Evolutionary conservation across 2,329 filamentous ascomycete genomes (phyloP).

Genomic region (Botrytis fragariae): DNA sequence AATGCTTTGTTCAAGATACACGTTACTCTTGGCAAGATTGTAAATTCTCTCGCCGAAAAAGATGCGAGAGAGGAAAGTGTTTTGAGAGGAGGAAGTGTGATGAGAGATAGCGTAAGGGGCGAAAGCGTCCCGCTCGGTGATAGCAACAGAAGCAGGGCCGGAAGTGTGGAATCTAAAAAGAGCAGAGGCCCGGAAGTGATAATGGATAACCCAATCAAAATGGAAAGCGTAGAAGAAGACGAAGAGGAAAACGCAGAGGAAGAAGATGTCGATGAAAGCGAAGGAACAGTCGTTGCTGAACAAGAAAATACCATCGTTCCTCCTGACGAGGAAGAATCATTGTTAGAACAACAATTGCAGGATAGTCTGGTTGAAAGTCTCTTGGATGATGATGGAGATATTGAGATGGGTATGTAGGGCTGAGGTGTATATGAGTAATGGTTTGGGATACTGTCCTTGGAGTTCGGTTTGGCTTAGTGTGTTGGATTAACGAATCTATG

Average conservation of each 20-base stretch:
- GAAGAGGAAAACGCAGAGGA: background rate
- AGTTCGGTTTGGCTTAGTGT: conserved; percentile 32
- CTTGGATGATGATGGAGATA: conserved; percentile 19
- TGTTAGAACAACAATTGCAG: conserved; percentile 7
- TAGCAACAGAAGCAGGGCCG: conserved; percentile 1
- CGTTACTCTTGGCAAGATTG: conserved; percentile 64
- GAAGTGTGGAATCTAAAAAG: background rate
- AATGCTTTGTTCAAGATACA: conserved; percentile 69
- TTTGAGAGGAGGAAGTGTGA: conserved; percentile 8
- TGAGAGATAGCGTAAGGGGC: conserved; percentile 11
- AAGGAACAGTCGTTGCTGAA: conserved; percentile 4
- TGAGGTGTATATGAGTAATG: conserved; percentile 3
- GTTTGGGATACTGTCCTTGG: background rate
- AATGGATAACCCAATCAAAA: background rate
- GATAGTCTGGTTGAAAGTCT: conserved; percentile 18
- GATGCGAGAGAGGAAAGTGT: conserved; percentile 27
- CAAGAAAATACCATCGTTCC: background rate
- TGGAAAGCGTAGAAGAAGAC: background rate
- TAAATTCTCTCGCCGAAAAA: conserved; percentile 52
- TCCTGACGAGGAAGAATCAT: conserved; percentile 1
- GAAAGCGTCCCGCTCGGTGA: background rate
- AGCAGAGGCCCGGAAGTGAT: conserved; percentile 9
- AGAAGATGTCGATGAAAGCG: conserved; percentile 6
- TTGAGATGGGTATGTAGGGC: conserved; percentile 19
- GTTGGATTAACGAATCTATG: conserved; percentile 10